Conservation (phyloP, 2,329 filamentous ascomycete species). For the Dactylella cylindrospora region DNA sequence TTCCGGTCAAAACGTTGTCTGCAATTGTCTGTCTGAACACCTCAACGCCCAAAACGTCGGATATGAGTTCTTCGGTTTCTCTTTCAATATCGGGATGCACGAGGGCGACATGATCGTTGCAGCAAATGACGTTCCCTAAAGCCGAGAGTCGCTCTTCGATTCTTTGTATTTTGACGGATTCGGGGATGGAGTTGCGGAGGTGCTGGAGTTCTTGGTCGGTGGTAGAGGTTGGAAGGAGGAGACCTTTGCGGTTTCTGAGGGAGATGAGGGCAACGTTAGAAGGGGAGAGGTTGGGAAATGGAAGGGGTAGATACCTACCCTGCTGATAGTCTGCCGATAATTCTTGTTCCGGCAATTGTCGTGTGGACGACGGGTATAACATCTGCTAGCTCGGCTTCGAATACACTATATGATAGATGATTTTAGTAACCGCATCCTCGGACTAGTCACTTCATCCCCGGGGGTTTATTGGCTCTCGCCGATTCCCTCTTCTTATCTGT, state of each 20-base stretch:
- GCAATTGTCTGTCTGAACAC: slow-evolving; percentile 93
- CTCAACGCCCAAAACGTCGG: slow-evolving; percentile 86
- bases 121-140: slow-evolving; percentile 93
- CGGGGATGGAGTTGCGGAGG: slow-evolving; percentile 89
- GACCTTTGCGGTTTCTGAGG: slow-evolving; percentile 84
- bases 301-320: slow-evolving; percentile 61
- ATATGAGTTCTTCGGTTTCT: slow-evolving; percentile 97
- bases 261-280: background rate
- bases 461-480: background rate
- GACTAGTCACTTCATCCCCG: background rate
- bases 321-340: slow-evolving; percentile 91
- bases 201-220: slow-evolving; percentile 98
- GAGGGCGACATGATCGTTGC: slow-evolving; percentile 94
- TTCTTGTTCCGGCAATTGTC: slow-evolving; percentile 93
- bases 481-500: slow-evolving; percentile 20
- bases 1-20: slow-evolving; percentile 93
- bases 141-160: slow-evolving; percentile 97
- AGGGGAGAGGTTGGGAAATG: background rate
- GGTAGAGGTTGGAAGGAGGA: slow-evolving; percentile 91
- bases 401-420: slow-evolving; percentile 63
- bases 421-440: slow-evolving; percentile 12
- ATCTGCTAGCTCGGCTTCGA: slow-evolving; percentile 96
- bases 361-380: slow-evolving; percentile 95
- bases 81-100: slow-evolving; percentile 95
- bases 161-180: slow-evolving; percentile 88